Evolutionary conservation across 176 grass and related monocot genomes (phyloP).

Genomic region (Poa annua): DNA sequence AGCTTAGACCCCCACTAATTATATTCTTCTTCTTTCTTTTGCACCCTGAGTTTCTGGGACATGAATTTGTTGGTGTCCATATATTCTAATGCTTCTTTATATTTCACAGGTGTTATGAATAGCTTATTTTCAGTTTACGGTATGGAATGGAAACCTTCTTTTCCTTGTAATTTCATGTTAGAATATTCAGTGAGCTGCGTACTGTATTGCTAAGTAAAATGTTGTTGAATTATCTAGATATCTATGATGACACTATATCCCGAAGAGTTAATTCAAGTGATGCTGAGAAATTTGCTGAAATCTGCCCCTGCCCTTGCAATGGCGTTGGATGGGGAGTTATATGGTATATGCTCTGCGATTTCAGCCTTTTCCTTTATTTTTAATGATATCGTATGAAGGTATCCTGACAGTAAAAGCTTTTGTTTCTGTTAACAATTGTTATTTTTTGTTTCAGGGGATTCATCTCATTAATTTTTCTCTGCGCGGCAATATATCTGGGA

Average conservation of each 20-base stretch:
- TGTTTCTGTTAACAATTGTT: constrained; percentile 31
- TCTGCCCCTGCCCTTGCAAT: constrained; percentile 94
- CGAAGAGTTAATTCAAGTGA: constrained; percentile 95
- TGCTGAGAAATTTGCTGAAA: constrained; percentile 98
- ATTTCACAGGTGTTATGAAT: constrained; percentile 91
- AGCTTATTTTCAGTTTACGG: constrained; percentile 99
- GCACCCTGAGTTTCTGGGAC: neutral
- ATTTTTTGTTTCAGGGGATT: constrained; percentile 75
- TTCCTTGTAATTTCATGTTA: constrained; percentile 32
- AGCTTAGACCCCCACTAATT: neutral
- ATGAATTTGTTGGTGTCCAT: constrained; percentile 8
- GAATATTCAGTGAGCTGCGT: constrained; percentile 22
- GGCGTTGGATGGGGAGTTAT: constrained; percentile 89
- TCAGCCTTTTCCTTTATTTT: constrained; percentile 22
- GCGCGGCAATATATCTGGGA: constrained; percentile 80
- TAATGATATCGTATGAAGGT: constrained; percentile 21
- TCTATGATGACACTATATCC: constrained; percentile 97
- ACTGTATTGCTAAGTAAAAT: constrained; percentile 17
- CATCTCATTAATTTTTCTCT: constrained; percentile 88
- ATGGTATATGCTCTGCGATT: constrained; percentile 60
- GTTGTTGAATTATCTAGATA: constrained; percentile 54
- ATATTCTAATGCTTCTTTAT: constrained; percentile 37
- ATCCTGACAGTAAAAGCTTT: neutral
- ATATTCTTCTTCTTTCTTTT: constrained; percentile 15
- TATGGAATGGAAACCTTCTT: constrained; percentile 44